Percentiles rank a stretch among this genome's conserved stretches.
These are phyloP conservation scores for Sordariomycetes sp. DNA, from an alignment of 2,329 filamentous ascomycete species.

Conservation along the genomic window DNA sequence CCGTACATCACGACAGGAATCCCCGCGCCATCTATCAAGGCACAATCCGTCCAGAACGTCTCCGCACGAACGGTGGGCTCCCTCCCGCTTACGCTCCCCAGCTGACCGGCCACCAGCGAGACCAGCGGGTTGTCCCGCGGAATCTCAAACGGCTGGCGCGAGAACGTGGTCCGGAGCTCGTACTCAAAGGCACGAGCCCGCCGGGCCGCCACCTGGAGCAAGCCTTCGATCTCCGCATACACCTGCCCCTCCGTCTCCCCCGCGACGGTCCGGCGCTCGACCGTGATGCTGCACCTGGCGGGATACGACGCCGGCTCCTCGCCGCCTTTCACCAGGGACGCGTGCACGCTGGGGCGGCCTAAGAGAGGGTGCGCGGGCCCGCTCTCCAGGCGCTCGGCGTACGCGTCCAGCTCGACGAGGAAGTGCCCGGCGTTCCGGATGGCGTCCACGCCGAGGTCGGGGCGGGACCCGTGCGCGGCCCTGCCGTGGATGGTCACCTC, in stretches of 20 bases:
- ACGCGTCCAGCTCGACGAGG: slow-evolving; percentile 29
- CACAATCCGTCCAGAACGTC: slow-evolving; percentile 40
- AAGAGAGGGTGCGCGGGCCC: slow-evolving; percentile 17
- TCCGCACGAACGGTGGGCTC: slow-evolving; percentile 16
- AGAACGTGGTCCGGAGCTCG: slow-evolving; percentile 26
- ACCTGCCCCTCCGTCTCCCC: slow-evolving; percentile 27
- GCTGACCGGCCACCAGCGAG: slow-evolving; percentile 16
- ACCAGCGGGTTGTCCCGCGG: slow-evolving; percentile 27
- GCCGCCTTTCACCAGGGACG: slow-evolving; percentile 35
- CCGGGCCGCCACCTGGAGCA: slow-evolving; percentile 21
- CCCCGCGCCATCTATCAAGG: slow-evolving; percentile 29
- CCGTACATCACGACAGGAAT: slow-evolving; percentile 36
- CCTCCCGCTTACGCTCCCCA: slow-evolving; percentile 15
- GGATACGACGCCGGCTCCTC: slow-evolving; percentile 42
- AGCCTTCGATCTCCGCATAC: slow-evolving; percentile 20
- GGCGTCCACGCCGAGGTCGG: slow-evolving; percentile 35
- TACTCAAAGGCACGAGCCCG: slow-evolving; percentile 26
- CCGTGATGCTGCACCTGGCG: slow-evolving; percentile 30
- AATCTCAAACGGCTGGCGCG: slow-evolving; percentile 30
- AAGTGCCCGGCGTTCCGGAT: slow-evolving; percentile 36
- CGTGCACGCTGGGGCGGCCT: slow-evolving; percentile 32
- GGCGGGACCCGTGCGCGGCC: slow-evolving; percentile 30
- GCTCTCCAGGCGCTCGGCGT: slow-evolving; percentile 20
- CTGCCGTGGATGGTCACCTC: slow-evolving; percentile 29
- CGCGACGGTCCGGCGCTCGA: slow-evolving; percentile 37